Base-by-base conservation (phyloP, 2,329 filamentous ascomycete genomes). In the Cladobotryum mycophilum region DNA sequence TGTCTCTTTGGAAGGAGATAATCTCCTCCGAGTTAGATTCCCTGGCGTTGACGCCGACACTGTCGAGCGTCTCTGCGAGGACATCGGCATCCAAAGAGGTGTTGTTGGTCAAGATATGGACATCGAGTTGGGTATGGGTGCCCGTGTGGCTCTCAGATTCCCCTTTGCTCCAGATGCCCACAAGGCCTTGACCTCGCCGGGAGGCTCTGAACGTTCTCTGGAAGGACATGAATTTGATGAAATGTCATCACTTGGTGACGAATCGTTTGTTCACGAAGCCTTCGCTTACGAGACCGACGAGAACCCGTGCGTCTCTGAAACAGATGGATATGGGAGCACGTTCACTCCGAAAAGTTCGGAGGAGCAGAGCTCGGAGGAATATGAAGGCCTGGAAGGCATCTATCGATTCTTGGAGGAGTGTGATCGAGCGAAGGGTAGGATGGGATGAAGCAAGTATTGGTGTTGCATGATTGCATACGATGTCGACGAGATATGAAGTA, bases 31-130 rank as follows among this genome's bases (percentile, higher is more conserved):
- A 34, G 83, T 97, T 2, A 85, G 90, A 30, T 97, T 99, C 62
- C 90, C 91, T 0, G 93, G 93, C 3, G 91, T 93, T 55, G 92
- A 97, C 61, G 83, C 83, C 1, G 81, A 85, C 14, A 88, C 88
- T 0, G 86, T 96, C 0, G 89, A 95, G 63, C 75, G 78, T 3
- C 77, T 99, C 1, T 96, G 91, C 65, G 82, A 89, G 43, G 93
- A 99, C 64, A 78, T 95, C 11, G 88, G 86, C n/a, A 78, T 99
- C 7, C 82, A 85, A 55, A 79, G 89, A 48, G 93, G 93, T 2
- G 72, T 88, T 4, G 80, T 97, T 4, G 73, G 79, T 12, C 86
- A 97, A 70, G 93, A 97, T 56, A 55, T 68, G 33, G 83, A 85
- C 15, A 95, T 95, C 59, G 81, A 88, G 49, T 62, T 68, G 6